Evolutionary conservation across 306 rosid species (phyloP), one percentile per base, ranked within the genome.

Genomic region (Parietaria judaica): DNA sequence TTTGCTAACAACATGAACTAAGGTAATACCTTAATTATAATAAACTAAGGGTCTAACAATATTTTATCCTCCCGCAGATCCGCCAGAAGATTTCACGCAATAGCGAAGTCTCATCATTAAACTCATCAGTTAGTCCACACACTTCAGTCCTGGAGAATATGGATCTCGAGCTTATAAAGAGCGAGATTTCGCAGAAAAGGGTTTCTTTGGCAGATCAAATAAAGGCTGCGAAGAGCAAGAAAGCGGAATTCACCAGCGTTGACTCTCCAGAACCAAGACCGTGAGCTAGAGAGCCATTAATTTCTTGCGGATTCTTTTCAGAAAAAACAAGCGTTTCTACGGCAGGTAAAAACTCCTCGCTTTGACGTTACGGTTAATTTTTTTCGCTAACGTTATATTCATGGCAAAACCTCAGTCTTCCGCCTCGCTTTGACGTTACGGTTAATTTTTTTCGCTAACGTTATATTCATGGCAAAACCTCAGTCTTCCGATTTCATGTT

Each of bases 181-280:
- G 68, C 65, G 94, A 81, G 14, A 80, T 71, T 44, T 35, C 64
- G 76, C 76, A 61, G 56, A 78, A 66, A 68, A 78, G 76, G 74
- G 72, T 72, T 57, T 80, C 99, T 0, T 77, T 92, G 4, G 88
- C 95, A 7, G 96, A 92, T 70, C 96, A 82, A 69, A 88, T 92
- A 66, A 79, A 72, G 79, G 88, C 79, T 65, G 85, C 86, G 35
- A 88, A 80, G 70, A 72, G 56, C 49, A 58, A 69, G 79, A 84
- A 56, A 74, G 71, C 56, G 63, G 83, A 78, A 70, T 70, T 66
- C 67, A 65, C 8, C 11, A 23, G 66, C 46, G 31, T 55, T 51
- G 64, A 70, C 68, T 61, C 67, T 47, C 64, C 61, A 63, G 60
- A 43, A 36, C 57, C 71, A 31, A 44, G 39, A 11, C 41, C 54